Evolutionary conservation across 164 flowering plant species (phyloP).

Genomic region (Protea cynaroides): DNA sequence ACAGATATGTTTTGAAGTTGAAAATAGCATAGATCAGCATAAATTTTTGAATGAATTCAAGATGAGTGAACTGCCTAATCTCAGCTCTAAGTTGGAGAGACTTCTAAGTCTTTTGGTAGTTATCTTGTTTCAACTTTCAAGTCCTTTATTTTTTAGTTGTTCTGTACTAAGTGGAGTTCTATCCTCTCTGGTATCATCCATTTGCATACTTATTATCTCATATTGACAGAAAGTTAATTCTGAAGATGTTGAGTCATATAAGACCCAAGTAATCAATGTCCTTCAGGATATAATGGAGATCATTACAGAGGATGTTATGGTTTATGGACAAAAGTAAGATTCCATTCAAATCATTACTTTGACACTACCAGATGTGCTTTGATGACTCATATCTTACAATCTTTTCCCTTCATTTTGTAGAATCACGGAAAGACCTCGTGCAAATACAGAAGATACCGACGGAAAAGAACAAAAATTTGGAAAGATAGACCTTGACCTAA

Average conservation of each 20-base stretch:
- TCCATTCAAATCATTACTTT: background rate
- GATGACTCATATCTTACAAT: background rate
- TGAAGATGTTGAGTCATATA: slow-evolving; percentile 34
- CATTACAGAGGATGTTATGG: slow-evolving; percentile 79
- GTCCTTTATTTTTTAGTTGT: background rate
- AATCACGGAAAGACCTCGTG: slow-evolving; percentile 37
- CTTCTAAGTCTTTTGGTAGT: slow-evolving; percentile 66
- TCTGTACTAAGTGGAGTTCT: background rate
- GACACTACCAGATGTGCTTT: background rate
- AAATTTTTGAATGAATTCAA: slow-evolving; percentile 56
- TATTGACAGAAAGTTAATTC: slow-evolving; percentile 45
- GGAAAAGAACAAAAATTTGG: slow-evolving; percentile 64
- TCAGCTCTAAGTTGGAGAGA: slow-evolving; percentile 75
- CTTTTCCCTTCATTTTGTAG: slow-evolving; percentile 25
- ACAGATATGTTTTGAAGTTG: slow-evolving; percentile 51
- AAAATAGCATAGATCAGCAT: slow-evolving; percentile 34
- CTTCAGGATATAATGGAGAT: slow-evolving; percentile 96
- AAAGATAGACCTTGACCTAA: slow-evolving; percentile 43
- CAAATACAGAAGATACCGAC: slow-evolving; percentile 13
- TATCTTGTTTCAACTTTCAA: slow-evolving; percentile 6
- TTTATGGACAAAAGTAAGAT: slow-evolving; percentile 61
- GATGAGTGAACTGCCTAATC: slow-evolving; percentile 72
- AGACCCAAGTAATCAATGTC: slow-evolving; percentile 59
- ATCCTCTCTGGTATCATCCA: background rate
- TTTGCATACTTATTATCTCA: slow-evolving; percentile 13